These are phyloP conservation scores for Mucuna pruriens DNA, from an alignment of 306 rosid genomes.

Conservation along the genomic window DNA sequence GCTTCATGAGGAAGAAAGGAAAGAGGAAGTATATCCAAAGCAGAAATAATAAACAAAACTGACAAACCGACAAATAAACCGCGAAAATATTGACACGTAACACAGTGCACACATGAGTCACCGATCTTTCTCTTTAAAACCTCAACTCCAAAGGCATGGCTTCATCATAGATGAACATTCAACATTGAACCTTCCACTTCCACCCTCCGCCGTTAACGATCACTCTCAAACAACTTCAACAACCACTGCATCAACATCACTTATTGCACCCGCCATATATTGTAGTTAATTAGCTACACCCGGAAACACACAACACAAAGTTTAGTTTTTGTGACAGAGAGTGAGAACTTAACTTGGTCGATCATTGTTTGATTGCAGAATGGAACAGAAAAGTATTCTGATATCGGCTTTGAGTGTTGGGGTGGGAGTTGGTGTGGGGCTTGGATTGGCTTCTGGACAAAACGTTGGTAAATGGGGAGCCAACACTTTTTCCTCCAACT, in stretches of 20 bases:
- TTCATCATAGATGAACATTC: conserved; percentile 27
- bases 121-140: conserved; percentile 38
- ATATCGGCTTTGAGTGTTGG: conserved; percentile 88
- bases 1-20: conserved; percentile 4
- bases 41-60: conserved; percentile 29
- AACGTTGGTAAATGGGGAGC: conserved; percentile 63
- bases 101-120: conserved; percentile 31
- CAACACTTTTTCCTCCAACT: conserved; percentile 36
- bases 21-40: neutral
- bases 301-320: neutral
- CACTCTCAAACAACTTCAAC: neutral
- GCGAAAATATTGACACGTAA: conserved; percentile 62
- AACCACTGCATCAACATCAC: neutral
- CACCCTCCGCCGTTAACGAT: conserved; percentile 26
- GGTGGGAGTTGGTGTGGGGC: conserved; percentile 90
- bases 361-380: neutral
- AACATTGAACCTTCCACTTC: neutral
- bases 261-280: conserved; percentile 29
- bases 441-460: conserved; percentile 86
- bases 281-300: neutral
- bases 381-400: conserved; percentile 80
- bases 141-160: neutral
- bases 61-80: conserved; percentile 52
- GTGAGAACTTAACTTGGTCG: neutral
- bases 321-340: neutral